These are phyloP conservation scores for Tulasnella sp. DNA, from an alignment of 768 basidiomycete species.

Conservation along the genomic window DNA sequence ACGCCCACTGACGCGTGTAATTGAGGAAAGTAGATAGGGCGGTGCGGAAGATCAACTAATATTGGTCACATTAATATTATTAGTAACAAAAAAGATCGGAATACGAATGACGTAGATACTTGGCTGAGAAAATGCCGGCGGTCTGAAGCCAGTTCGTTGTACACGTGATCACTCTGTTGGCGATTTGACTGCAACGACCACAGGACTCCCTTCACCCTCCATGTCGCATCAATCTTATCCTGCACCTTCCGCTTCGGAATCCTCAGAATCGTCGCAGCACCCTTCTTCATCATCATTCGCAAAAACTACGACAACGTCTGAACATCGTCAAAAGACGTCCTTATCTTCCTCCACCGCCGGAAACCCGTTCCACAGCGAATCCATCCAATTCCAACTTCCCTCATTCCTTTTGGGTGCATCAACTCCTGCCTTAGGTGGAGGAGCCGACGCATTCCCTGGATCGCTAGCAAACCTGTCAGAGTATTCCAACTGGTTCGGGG, in stretches of 20 bases:
- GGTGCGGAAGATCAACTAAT: too few relatives aligned
- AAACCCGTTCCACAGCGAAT: background rate
- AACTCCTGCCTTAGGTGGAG: constrained; percentile 9
- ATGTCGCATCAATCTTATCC: background rate
- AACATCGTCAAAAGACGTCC: background rate
- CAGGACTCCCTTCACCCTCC: background rate
- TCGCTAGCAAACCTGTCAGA: constrained; percentile 1
- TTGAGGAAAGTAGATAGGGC: too few relatives aligned
- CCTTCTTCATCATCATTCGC: background rate
- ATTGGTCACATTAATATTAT: too few relatives aligned
- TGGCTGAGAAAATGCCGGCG: background rate
- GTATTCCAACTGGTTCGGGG: background rate
- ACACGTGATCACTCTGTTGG: background rate
- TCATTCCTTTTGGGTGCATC: constrained; percentile 10
- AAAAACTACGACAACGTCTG: background rate
- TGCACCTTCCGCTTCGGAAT: background rate
- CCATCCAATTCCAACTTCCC: constrained; percentile 10
- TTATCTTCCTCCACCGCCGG: background rate
- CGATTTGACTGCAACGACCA: background rate
- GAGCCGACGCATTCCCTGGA: constrained; percentile 4
- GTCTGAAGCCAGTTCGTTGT: background rate
- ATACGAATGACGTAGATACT: too few relatives aligned
- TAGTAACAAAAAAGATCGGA: too few relatives aligned
- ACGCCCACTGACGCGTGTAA: too few relatives aligned
- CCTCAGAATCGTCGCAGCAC: background rate